Percentiles rank a stretch among this genome's conserved stretches.
phyloP scores from a whole-genome alignment of 495 filamentous ascomycete genomes.

The Friedmanniomyces endolithicus region DNA sequence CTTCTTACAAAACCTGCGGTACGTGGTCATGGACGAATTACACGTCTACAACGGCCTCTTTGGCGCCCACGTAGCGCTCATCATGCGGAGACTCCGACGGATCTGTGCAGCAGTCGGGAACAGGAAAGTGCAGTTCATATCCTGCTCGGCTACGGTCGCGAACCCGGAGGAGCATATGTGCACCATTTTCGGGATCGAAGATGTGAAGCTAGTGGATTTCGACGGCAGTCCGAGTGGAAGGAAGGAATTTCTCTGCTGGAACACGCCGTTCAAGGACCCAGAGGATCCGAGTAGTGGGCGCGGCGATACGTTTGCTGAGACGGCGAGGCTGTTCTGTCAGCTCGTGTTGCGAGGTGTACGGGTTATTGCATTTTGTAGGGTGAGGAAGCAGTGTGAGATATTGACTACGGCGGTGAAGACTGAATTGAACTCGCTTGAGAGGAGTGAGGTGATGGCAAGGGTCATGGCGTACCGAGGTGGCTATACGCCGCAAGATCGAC shows the following conservation, averaged over 20 bases:
- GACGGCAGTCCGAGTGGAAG: slow-evolving; percentile 88
- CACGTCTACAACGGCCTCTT: slow-evolving; percentile 96
- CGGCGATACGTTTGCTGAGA: slow-evolving; percentile 69
- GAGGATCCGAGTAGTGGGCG: slow-evolving; percentile 75
- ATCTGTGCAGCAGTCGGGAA: slow-evolving; percentile 92
- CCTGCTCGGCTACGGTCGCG: slow-evolving; percentile 92
- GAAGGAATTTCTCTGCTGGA: slow-evolving; percentile 97
- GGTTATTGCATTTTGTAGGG: slow-evolving; percentile 85
- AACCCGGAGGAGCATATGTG: slow-evolving; percentile 90
- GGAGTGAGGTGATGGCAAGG: slow-evolving; percentile 58
- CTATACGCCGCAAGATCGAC: slow-evolving; percentile 87
- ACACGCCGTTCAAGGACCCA: slow-evolving; percentile 89
- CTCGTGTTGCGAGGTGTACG: slow-evolving; percentile 78
- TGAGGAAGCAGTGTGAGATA: slow-evolving; percentile 77
- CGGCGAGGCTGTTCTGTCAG: slow-evolving; percentile 79
- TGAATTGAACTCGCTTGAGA: slow-evolving; percentile 60
- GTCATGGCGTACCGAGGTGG: slow-evolving; percentile 96
- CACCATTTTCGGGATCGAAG: slow-evolving; percentile 79
- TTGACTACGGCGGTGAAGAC: slow-evolving; percentile 67
- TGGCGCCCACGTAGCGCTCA: slow-evolving; percentile 83
- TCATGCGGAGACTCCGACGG: slow-evolving; percentile 81
- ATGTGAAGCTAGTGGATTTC: slow-evolving; percentile 68
- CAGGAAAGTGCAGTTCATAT: slow-evolving; percentile 78
- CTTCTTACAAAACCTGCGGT: slow-evolving; percentile 80
- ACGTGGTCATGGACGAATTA: slow-evolving; percentile 69